Evolutionary conservation across 1,139 yeast species (phyloP), one percentile per base, ranked within the genome.

Genomic region (Yamadazyma spencermartinsiae): DNA sequence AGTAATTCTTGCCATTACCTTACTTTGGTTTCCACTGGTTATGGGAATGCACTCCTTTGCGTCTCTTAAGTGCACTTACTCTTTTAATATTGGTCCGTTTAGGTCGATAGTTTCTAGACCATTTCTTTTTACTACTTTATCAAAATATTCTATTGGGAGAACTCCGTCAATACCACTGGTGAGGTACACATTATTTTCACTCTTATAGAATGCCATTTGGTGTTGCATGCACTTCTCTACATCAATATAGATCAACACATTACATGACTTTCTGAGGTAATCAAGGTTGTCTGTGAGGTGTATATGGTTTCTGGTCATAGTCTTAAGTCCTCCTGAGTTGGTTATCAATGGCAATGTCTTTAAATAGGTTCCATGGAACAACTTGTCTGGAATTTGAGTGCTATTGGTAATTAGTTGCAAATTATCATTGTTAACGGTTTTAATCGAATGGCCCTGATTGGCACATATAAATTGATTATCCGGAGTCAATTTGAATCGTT

Each of bases 401-500:
- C 18, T 15, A 2, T 43, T 53, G 9, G 40, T 24, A 17, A 68
- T 45, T 18, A 33, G 28, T 12, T 42, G 70, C 17, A 76, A 71
- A 27, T 75, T 75, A 12, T 53, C 54, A 24, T 73, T 72, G 12
- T 45, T 48, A 0, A 84, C 73, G 4, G 25, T 18, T 1, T 63
- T 55, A 11, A 92, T 64, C 0, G 95, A 81, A 58, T 92, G 98
- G 7, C 98, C 98, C 59, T 92, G 98, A 40, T 82, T 83, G 2
- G 98, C 98, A 55, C 97, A 79, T 11, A 92, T 84, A 27, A 50
- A 60, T 15, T 38, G 17, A 8, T 28, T 6, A 14, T 42, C 41
- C 3, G 45, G 54, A 14, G 51, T 59, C 31, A 78, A 53, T 16
- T 69, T 63, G 60, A 82, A 92, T 42, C 98, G 61, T 51, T 82